Conservation (phyloP, 2,329 filamentous ascomycete genomes). For the Clarireedia homoeocarpa region DNA sequence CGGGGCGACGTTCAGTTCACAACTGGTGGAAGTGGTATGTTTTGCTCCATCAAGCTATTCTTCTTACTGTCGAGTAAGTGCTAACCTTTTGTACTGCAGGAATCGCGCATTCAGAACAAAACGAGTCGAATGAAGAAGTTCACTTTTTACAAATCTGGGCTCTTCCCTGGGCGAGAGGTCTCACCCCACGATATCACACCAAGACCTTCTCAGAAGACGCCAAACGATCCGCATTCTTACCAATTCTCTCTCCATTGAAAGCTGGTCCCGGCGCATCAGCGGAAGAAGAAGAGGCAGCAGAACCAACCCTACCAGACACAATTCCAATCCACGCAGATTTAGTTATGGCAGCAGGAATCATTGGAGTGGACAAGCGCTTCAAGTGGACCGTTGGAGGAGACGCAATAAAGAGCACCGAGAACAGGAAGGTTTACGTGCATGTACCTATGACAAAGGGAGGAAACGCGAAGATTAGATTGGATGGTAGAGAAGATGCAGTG, state of each 20-base stretch:
- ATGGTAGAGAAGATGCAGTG: conserved; percentile 56
- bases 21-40: conserved; percentile 65
- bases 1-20: conserved; percentile 86
- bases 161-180: conserved; percentile 64
- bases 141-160: conserved; percentile 91
- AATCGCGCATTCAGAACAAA: conserved; percentile 76
- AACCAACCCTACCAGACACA: conserved; percentile 53
- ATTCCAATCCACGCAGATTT: conserved; percentile 83
- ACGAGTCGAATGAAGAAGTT: conserved; percentile 63
- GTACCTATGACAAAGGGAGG: conserved; percentile 71
- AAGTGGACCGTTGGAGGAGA: conserved; percentile 62
- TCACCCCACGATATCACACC: conserved; percentile 72
- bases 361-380: conserved; percentile 57
- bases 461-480: conserved; percentile 63
- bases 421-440: conserved; percentile 71
- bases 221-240: conserved; percentile 63
- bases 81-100: conserved; percentile 31
- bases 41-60: background rate
- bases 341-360: conserved; percentile 71
- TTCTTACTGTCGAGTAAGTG: background rate
- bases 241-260: conserved; percentile 68
- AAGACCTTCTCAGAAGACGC: conserved; percentile 62
- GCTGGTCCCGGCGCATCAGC: conserved; percentile 53
- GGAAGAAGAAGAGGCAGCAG: conserved; percentile 55
- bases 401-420: conserved; percentile 43